Base-by-base conservation (phyloP, 768 basidiomycete genomes). In the Xerocomellus intermedius region DNA sequence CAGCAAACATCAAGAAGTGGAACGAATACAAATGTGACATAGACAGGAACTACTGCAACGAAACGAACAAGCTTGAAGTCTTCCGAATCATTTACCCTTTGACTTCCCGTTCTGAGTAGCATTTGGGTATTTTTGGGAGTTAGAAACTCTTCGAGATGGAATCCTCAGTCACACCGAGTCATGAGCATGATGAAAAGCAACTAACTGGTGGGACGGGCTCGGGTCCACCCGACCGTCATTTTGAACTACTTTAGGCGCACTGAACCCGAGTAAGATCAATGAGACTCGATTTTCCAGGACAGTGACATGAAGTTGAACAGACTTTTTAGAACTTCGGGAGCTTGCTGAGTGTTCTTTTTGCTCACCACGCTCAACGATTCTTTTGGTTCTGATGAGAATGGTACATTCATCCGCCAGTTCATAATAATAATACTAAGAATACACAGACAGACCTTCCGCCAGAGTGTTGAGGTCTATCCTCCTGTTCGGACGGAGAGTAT, bases 311-410 rank as follows among this genome's bases (percentile, higher is more conserved):
- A 21, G 19, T 8, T n/a, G n/a, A 21, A 58, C 54, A 6, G 6
- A 65, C 64, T 8, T 19, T 13, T 30, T 33, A 16, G 14, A 3
- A 22, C 13, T 4, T 0, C 10, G 41, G 16, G 1, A 2, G 1
- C 14, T 22, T 7, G 24, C 19, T 2, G 7, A 0, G 3, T 1
- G 0, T 4, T 0, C 0, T 0, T 5, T 14, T 2, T 2, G 36
- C 17, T 28, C 0, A 42, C 60, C 66, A 4, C 65, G 65, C 10
- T 8, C 3, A 26, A 12, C 8, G 21, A 59, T 58, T 43, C 60
- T 50, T n/a, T 28, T 2, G 16, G 0, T 0, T 0, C 59, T 66
- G 38, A 17, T 41, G 14, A 37, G 16, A 26, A 39, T 26, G 21
- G 2, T 16, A 26, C 12, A 4, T 35, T 19, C 22, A 38, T 22